Percentiles rank a stretch among this genome's conserved stretches.
phyloP scores from a whole-genome alignment of 352 stramenopile genomes.

The Globisporangium nagaii region DNA sequence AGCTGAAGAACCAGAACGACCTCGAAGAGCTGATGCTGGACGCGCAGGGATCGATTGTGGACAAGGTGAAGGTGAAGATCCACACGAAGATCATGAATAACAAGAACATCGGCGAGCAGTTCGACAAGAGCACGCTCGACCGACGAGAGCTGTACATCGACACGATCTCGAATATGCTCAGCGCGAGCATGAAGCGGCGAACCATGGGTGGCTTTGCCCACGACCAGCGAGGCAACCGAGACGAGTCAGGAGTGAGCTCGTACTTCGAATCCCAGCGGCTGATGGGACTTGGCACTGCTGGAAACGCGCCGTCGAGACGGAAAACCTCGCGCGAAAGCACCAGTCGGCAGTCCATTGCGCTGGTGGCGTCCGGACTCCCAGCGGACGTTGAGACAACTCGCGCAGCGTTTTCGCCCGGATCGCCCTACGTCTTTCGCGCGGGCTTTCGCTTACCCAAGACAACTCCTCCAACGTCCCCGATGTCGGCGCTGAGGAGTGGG shows the following conservation, averaged over 20 bases:
- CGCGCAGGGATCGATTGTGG: constrained; percentile 45
- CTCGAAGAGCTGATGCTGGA: constrained; percentile 69
- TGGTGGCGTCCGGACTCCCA: constrained; percentile 21
- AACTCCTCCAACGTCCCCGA: constrained; percentile 21
- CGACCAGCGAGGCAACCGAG: constrained; percentile 6
- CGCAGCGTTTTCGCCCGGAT: constrained; percentile 31
- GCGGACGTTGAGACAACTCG: constrained; percentile 24
- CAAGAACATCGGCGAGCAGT: constrained; percentile 87
- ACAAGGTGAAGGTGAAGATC: constrained; percentile 74
- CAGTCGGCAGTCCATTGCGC: constrained; percentile 18
- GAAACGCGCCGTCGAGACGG: constrained; percentile 15
- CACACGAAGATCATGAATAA: constrained; percentile 88
- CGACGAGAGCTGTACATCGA: constrained; percentile 76
- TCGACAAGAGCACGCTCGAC: constrained; percentile 76
- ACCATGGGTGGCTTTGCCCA: constrained; percentile 29
- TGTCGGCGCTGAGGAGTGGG: background rate
- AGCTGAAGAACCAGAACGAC: constrained; percentile 30
- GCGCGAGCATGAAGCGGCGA: constrained; percentile 64
- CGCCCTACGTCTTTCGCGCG: constrained; percentile 41
- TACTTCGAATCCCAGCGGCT: constrained; percentile 52
- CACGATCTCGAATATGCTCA: constrained; percentile 73
- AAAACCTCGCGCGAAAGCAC: constrained; percentile 18
- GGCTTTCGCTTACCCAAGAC: constrained; percentile 54
- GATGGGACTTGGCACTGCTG: constrained; percentile 12
- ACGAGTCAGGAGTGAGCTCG: constrained; percentile 16